Conservation (phyloP, 768 basidiomycete genomes). For the Pluteus cervinus region DNA sequence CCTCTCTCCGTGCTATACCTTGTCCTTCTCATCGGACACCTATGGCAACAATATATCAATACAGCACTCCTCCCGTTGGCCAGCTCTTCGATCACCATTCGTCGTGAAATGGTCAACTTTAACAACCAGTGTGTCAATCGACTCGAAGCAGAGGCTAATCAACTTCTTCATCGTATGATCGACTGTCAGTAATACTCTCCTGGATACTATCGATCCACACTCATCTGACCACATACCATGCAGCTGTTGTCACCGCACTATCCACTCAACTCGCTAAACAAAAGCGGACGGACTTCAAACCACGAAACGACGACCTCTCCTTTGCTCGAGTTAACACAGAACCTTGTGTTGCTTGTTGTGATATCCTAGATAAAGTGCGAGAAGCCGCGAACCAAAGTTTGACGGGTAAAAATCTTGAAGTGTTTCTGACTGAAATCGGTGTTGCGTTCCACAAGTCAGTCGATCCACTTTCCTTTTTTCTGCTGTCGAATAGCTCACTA, state of each 20-base stretch:
- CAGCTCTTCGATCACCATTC: conserved; percentile 75
- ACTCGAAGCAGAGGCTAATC: conserved; percentile 79
- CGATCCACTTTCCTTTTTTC: background rate
- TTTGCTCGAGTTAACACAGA: conserved; percentile 95
- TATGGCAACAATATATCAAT: conserved; percentile 96
- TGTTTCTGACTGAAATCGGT: conserved; percentile 90
- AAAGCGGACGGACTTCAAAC: conserved; percentile 95
- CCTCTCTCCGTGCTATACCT: conserved; percentile 57
- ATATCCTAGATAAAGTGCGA: conserved; percentile 74
- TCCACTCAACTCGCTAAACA: conserved; percentile 78
- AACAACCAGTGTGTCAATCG: conserved; percentile 84
- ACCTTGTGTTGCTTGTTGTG: conserved; percentile 83
- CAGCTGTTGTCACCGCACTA: conserved; percentile 77
- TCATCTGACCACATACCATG: too few relatives aligned
- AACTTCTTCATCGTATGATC: conserved; percentile 69
- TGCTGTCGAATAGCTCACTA: conserved; percentile 5
- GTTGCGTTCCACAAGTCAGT: conserved; percentile 85
- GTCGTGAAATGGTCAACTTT: conserved; percentile 90
- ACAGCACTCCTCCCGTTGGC: conserved; percentile 87
- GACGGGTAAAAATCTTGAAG: conserved; percentile 89
- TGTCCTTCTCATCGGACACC: conserved; percentile 85
- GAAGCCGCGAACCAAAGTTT: conserved; percentile 71
- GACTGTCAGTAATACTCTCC: conserved; percentile 53
- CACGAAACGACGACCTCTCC: conserved; percentile 90
- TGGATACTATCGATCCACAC: too few relatives aligned